Conservation (phyloP, 176 grass and related monocot species). For the Ananas comosus region DNA sequence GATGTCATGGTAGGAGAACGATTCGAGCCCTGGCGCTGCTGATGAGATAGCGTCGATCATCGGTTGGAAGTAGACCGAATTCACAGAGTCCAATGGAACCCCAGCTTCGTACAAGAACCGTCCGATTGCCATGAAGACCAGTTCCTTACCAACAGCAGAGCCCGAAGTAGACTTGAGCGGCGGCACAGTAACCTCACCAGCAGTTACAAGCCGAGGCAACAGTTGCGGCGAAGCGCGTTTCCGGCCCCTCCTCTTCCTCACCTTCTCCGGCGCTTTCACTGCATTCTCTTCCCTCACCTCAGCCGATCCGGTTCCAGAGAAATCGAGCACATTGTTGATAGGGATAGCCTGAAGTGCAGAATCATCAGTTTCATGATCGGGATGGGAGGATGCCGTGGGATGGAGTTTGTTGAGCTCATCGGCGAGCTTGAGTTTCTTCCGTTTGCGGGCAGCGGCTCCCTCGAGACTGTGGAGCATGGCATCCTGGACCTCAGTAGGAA, state of each 20-base stretch:
- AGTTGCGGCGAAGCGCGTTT: slow-evolving; percentile 12
- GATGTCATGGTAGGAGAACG: slow-evolving; percentile 55
- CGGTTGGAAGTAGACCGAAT: slow-evolving; percentile 60
- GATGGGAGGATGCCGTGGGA: not conserved
- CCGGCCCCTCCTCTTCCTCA: slow-evolving; percentile 27
- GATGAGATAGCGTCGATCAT: slow-evolving; percentile 67
- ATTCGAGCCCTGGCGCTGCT: slow-evolving; percentile 29
- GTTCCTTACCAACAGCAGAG: slow-evolving; percentile 32
- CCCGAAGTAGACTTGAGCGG: not conserved
- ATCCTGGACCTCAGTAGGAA: slow-evolving; percentile 57
- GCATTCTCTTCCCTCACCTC: slow-evolving; percentile 16
- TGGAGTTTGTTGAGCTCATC: slow-evolving; percentile 27
- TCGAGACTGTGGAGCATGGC: slow-evolving; percentile 69
- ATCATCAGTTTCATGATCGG: not conserved
- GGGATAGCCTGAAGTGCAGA: slow-evolving; percentile 39
- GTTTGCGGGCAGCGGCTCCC: slow-evolving; percentile 54
- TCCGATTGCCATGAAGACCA: slow-evolving; percentile 54
- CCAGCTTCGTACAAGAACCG: slow-evolving; percentile 67
- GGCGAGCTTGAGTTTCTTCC: slow-evolving; percentile 37
- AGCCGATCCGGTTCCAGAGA: slow-evolving; percentile 16
- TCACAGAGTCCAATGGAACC: slow-evolving; percentile 60
- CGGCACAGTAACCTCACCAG: slow-evolving; percentile 11
- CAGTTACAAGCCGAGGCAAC: slow-evolving; percentile 17
- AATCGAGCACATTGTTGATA: slow-evolving; percentile 40
- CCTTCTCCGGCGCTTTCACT: slow-evolving; percentile 28